These are phyloP conservation scores for Scheffersomyces quercinus DNA, from an alignment of 1,139 yeast species.

Conservation along the genomic window DNA sequence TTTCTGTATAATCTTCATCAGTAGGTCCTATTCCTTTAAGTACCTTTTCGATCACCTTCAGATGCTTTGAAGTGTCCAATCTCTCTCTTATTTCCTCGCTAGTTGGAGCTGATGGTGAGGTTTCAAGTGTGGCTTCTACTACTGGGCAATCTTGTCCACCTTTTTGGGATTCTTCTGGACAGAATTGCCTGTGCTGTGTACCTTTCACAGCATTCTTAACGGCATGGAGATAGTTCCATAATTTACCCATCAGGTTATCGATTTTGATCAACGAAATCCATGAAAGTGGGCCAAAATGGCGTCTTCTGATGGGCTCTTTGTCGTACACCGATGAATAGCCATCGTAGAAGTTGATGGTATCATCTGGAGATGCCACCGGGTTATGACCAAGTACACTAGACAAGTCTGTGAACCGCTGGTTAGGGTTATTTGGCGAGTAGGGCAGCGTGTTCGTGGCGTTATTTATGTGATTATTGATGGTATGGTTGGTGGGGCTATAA, in stretches of 20 bases:
- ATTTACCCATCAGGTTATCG: conserved; percentile 20
- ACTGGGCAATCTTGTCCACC: no score
- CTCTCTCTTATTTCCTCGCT: not conserved
- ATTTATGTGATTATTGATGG: not conserved
- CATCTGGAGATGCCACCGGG: conserved; percentile 21
- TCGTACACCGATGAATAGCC: conserved; percentile 28
- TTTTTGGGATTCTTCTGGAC: no score
- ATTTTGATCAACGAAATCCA: conserved; percentile 32
- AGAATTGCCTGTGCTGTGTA: no score
- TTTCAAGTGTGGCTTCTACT: no score
- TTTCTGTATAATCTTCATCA: conserved; percentile 2
- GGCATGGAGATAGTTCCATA: conserved; percentile 20
- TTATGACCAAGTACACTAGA: conserved; percentile 7
- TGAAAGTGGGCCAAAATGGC: conserved; percentile 36
- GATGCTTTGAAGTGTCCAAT: not conserved
- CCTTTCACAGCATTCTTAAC: not conserved
- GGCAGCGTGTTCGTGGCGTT: no score
- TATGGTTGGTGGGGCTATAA: not conserved
- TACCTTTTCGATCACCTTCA: not conserved
- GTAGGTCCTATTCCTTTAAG: not conserved
- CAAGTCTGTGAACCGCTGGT: no score
- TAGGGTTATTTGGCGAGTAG: no score
- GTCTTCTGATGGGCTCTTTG: conserved; percentile 22
- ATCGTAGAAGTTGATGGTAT: conserved; percentile 33
- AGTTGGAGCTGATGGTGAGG: no score